Percentiles rank a stretch among this genome's conserved stretches.
Evolutionary conservation across 345 rosid genomes (phyloP).

Genomic region (Populus pruinosa): DNA sequence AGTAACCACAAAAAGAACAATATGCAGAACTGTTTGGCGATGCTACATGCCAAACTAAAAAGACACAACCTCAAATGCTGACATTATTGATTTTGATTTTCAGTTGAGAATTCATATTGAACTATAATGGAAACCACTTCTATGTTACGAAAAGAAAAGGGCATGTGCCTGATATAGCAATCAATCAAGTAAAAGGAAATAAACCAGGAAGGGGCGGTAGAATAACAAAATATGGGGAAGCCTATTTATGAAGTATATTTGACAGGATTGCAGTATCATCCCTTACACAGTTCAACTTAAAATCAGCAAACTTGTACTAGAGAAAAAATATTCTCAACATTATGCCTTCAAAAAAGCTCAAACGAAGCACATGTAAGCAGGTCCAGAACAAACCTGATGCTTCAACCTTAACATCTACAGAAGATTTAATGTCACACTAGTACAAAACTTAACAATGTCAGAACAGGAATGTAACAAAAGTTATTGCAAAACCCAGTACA

Average conservation of each 20-base stretch:
- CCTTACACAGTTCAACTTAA: not conserved
- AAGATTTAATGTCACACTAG: not conserved
- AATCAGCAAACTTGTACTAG: not conserved
- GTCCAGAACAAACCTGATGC: not conserved
- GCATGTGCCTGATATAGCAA: not conserved
- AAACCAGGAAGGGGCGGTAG: not conserved
- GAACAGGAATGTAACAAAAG: not conserved
- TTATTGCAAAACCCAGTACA: not conserved
- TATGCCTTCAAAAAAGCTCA: not conserved
- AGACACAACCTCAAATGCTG: not conserved
- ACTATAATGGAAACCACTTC: not conserved
- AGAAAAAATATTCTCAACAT: not conserved
- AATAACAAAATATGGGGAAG: not conserved
- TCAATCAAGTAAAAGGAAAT: not conserved
- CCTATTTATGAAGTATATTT: not conserved
- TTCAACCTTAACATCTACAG: not conserved
- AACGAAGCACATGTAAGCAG: not conserved
- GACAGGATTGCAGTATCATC: not conserved
- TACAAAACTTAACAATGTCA: not conserved
- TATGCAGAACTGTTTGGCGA: slow-evolving; percentile 8
- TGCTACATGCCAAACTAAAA: not conserved
- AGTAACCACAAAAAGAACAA: not conserved
- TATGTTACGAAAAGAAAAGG: not conserved
- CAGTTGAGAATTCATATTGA: not conserved
- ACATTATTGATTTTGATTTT: not conserved